Evolutionary conservation across 2,329 filamentous ascomycete species (phyloP).

Genomic region (Westerdykella sp.): DNA sequence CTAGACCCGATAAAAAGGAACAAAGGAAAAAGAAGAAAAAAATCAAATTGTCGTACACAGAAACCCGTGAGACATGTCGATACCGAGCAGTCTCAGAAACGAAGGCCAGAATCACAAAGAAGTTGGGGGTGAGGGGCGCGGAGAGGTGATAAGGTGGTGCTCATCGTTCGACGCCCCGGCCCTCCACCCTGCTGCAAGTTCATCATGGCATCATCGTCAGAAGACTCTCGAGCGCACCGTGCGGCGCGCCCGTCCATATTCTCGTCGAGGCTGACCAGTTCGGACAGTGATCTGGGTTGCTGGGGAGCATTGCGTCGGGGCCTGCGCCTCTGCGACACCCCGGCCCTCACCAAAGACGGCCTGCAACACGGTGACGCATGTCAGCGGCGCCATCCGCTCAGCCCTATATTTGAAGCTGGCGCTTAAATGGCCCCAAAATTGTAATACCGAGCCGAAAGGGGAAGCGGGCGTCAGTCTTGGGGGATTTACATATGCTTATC

Average conservation of each 20-base stretch:
- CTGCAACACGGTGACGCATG: constrained; percentile 3
- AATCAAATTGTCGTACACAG: constrained; percentile 2
- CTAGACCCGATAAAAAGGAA: constrained; percentile 7
- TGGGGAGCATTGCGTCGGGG: constrained; percentile 1
- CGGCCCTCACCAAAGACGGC: constrained; percentile 1
- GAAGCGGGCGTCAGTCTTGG: not conserved
- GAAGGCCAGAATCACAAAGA: not conserved
- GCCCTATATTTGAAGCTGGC: constrained; percentile 9
- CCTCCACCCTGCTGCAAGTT: constrained; percentile 6
- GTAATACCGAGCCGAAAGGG: not conserved
- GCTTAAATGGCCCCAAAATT: constrained; percentile 2
- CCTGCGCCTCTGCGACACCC: constrained; percentile 2
- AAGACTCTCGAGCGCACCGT: constrained; percentile 12
- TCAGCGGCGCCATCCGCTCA: constrained; percentile 6
- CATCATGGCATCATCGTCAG: constrained; percentile 7
- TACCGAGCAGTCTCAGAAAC: not conserved
- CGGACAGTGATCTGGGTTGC: constrained; percentile 6
- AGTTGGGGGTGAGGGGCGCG: not conserved
- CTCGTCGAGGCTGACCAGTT: constrained; percentile 17
- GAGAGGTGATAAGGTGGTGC: constrained; percentile 2
- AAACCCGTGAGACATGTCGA: constrained; percentile 5
- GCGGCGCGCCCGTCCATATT: constrained; percentile 13
- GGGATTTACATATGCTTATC: constrained; percentile 1
- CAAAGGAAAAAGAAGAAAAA: constrained; percentile 7
- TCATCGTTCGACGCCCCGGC: constrained; percentile 5